Evolutionary conservation across 805 yeast species (phyloP).

Genomic region (Myxozyma kluyveri): DNA sequence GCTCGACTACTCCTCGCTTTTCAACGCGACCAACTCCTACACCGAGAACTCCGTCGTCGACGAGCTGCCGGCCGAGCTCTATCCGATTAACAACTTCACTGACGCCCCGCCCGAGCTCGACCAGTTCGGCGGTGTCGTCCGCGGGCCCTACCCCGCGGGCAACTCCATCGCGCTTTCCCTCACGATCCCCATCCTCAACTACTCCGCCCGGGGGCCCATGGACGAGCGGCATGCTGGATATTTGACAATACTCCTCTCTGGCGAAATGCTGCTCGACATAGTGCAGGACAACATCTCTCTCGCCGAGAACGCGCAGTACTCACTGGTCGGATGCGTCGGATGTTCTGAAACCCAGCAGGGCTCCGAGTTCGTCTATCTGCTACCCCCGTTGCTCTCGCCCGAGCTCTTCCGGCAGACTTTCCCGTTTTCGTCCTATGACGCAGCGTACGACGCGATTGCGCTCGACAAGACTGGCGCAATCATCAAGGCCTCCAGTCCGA

Average conservation of each 20-base stretch:
- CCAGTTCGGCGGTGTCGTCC: constrained; percentile 48
- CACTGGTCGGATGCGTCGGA: constrained; percentile 12
- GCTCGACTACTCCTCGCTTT: constrained; percentile 50
- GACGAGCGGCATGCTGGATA: constrained; percentile 66
- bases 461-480: constrained; percentile 47
- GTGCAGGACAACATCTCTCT: constrained; percentile 42
- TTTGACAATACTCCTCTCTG: constrained; percentile 56
- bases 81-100: constrained; percentile 52
- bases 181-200: constrained; percentile 72
- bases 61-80: constrained; percentile 35
- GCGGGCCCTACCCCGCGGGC: constrained; percentile 62
- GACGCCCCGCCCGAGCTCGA: constrained; percentile 47
- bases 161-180: constrained; percentile 61
- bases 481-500: constrained; percentile 41
- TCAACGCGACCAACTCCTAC: constrained; percentile 44
- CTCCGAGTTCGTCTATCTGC: constrained; percentile 13
- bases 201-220: constrained; percentile 64
- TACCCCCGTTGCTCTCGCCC: constrained; percentile 18
- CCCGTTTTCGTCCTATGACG: constrained; percentile 33
- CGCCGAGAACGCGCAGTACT: constrained; percentile 29
- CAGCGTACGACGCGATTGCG: constrained; percentile 40
- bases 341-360: no score
- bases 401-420: constrained; percentile 23
- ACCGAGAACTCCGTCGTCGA: constrained; percentile 33
- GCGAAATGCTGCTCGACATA: constrained; percentile 44